phyloP scores from a whole-genome alignment of 2,329 filamentous ascomycete genomes.

The Alternaria tenuissima region DNA sequence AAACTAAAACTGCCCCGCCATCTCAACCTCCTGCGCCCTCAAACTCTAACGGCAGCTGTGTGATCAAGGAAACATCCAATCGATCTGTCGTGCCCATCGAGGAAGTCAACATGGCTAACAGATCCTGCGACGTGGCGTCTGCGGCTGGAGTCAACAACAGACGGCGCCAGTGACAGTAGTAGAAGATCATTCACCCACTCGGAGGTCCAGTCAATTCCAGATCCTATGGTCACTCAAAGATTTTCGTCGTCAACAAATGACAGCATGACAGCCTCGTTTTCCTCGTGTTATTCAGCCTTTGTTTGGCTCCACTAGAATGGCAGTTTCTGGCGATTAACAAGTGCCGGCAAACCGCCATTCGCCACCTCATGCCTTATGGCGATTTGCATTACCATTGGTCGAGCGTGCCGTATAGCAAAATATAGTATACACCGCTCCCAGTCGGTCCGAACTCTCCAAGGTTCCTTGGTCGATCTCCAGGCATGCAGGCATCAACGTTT shows the following conservation, averaged over 20 bases:
- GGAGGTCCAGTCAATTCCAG: slow-evolving; percentile 30
- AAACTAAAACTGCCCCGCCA: slow-evolving; percentile 14
- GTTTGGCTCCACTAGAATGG: slow-evolving; percentile 4
- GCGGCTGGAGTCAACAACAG: slow-evolving; percentile 9
- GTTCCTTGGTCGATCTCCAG: slow-evolving; percentile 1
- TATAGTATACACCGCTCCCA: slow-evolving; percentile 30
- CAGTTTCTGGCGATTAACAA: not conserved
- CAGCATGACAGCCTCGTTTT: slow-evolving; percentile 32
- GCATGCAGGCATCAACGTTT: slow-evolving; percentile 27
- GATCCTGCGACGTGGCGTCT: slow-evolving; percentile 25
- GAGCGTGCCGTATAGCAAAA: slow-evolving; percentile 13
- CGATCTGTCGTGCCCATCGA: slow-evolving; percentile 4
- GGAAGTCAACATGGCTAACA: slow-evolving; percentile 16
- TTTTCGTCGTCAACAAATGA: slow-evolving; percentile 26
- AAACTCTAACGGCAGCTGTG: slow-evolving; percentile 18
- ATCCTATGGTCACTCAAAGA: slow-evolving; percentile 18
- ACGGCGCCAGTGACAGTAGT: slow-evolving; percentile 11
- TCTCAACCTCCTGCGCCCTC: slow-evolving; percentile 14
- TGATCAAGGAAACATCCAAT: slow-evolving; percentile 16
- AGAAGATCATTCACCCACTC: slow-evolving; percentile 19
- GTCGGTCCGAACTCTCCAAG: slow-evolving; percentile 15
- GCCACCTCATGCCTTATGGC: slow-evolving; percentile 9
- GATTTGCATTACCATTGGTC: slow-evolving; percentile 21
- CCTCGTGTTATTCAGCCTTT: slow-evolving; percentile 26
- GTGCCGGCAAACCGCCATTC: slow-evolving; percentile 12